phyloP scores from a whole-genome alignment of 768 basidiomycete species.

The Tylopilus sp. region DNA sequence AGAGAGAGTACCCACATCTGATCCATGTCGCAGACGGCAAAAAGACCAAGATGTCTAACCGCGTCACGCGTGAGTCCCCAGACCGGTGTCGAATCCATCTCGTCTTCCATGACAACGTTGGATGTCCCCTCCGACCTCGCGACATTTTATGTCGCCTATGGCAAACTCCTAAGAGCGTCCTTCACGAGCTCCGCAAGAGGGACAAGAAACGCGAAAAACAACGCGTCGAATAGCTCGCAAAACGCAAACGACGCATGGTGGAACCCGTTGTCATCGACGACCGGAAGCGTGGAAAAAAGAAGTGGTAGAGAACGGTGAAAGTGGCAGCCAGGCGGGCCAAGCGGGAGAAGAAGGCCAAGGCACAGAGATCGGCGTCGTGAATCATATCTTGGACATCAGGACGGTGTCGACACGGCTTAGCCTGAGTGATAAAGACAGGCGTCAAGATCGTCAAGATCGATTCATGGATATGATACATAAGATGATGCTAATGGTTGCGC shows the following conservation, averaged over 20 bases:
- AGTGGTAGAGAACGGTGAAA: constrained; percentile 68
- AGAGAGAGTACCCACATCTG: constrained; percentile 73
- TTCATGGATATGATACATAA: too few species aligned
- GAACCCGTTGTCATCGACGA: constrained; percentile 69
- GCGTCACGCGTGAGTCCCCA: constrained; percentile 58
- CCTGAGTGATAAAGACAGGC: too few species aligned
- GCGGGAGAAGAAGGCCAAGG: constrained; percentile 41
- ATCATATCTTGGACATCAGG: too few species aligned
- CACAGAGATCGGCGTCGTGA: constrained; percentile 1
- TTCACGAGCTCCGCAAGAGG: constrained; percentile 81
- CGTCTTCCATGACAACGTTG: constrained; percentile 19
- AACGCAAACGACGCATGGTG: constrained; percentile 71
- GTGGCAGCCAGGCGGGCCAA: constrained; percentile 66
- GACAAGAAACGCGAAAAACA: constrained; percentile 92
- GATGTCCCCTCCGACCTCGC: constrained; percentile 61
- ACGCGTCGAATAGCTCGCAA: constrained; percentile 61
- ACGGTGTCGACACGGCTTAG: too few species aligned
- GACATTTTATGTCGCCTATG: constrained; percentile 73
- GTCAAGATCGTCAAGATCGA: too few species aligned
- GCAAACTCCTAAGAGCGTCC: constrained; percentile 71
- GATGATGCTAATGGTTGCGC: too few species aligned
- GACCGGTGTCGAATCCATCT: not conserved
- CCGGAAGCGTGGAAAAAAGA: constrained; percentile 69
- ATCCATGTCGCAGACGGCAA: constrained; percentile 75
- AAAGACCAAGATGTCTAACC: constrained; percentile 66